Base-by-base conservation (phyloP, 1,284 basidiomycete species). In the Ceratobasidium sp. region DNA sequence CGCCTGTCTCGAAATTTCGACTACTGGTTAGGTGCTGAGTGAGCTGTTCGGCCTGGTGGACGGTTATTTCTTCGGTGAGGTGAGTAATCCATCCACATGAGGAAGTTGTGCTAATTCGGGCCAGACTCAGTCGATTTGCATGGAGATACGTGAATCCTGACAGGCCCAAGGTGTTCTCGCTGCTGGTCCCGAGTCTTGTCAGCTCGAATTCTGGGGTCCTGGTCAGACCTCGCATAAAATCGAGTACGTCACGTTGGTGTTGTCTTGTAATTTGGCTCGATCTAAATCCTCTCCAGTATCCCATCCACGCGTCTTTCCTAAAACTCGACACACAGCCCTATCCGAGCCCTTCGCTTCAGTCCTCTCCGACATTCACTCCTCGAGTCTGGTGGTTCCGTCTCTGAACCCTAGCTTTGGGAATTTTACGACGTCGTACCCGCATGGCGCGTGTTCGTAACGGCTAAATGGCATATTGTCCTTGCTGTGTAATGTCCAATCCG, bases 181-280 rank as follows among this genome's bases (percentile, higher is more conserved):
- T 50, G 96, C 96, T 55, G 98, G 97, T 81, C 92, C 98, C 89
- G 97, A 99, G 86, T 97, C 95, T 79, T 97, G 97, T 68, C 96
- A 98, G 84, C 88, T 99, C 55, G 91, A 91, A 41, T 88, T 99
- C n/a, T 99, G 96, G 94, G 96, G 99, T 85, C 94, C 96, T 27
- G 89, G 88, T 48, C 94, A 95, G 86, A 94, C 98, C 80, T 85
- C 98, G 23, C 87, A 88, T 18, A 90, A 89, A 52, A 41, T 6
- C 38, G 59, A 64, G 60, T 64, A 64, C 6, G 60, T 46, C 38
- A 4, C n/a, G 30, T 35, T 33, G 12, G n/a, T 6, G 5, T 55
- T n/a, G 2, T n/a, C 4, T 54, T 4, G 23, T 12, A 20, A 12
- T 3, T 20, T 7, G 10, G 18, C 30, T 20, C 38, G 6, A 54